A percentile compares a stretch with the other conserved stretches of the same genome.
phyloP scores from a whole-genome alignment of 306 rosid species.

The Dicorynia guianensis region DNA sequence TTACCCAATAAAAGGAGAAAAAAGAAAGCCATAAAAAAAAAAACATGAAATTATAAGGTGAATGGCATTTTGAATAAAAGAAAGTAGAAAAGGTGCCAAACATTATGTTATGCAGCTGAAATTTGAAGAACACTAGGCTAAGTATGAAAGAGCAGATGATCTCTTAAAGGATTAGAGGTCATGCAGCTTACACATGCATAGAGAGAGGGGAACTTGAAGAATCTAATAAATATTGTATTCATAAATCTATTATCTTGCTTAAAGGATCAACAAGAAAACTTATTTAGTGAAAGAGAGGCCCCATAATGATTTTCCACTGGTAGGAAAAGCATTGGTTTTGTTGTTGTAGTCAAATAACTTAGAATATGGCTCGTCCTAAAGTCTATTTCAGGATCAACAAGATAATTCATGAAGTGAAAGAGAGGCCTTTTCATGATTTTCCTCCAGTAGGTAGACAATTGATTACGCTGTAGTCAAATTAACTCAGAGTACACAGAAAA shows the following conservation, averaged over 20 bases:
- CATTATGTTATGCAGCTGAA: neutral
- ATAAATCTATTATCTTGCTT: neutral
- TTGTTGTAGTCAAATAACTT: no score
- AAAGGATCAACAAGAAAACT: neutral
- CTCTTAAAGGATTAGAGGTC: neutral
- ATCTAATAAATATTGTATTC: neutral
- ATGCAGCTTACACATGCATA: no score
- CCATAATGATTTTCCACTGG: neutral
- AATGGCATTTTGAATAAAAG: neutral
- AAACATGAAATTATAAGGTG: neutral
- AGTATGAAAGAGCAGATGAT: neutral
- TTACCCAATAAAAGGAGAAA: neutral
- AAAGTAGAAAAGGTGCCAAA: neutral
- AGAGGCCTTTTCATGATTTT: no score
- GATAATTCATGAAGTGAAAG: no score
- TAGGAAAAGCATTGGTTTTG: neutral
- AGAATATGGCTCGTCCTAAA: no score
- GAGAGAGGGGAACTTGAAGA: neutral
- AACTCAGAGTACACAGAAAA: neutral
- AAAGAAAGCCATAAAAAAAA: neutral
- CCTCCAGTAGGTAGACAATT: no score
- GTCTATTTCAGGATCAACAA: no score
- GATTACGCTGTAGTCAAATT: no score
- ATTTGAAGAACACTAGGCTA: neutral
- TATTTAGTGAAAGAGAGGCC: neutral